These are phyloP conservation scores for Diaporthe citriasiana DNA, from an alignment of 2,329 filamentous ascomycete species.

Conservation along the genomic window DNA sequence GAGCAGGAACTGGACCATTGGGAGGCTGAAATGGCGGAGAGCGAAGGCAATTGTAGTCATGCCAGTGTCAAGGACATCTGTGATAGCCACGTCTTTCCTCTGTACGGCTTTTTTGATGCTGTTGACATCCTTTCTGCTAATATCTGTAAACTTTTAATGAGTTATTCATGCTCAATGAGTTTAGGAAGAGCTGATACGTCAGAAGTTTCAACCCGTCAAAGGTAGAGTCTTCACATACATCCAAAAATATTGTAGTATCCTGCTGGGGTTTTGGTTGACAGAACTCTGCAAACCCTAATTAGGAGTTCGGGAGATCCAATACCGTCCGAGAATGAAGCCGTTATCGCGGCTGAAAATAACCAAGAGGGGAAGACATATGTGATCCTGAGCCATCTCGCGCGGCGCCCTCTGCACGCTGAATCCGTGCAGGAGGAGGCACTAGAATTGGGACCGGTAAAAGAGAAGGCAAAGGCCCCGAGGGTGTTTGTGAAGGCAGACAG, in stretches of 20 bases:
- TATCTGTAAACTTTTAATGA: background rate
- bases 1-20: constrained; percentile 13
- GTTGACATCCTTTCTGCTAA: constrained; percentile 17
- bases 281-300: constrained; percentile 6
- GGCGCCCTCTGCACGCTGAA: background rate
- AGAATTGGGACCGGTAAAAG: background rate
- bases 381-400: constrained; percentile 25
- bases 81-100: background rate
- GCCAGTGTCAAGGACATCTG: constrained; percentile 17
- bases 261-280: background rate
- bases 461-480: constrained; percentile 5
- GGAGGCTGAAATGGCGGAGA: constrained; percentile 7
- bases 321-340: constrained; percentile 10
- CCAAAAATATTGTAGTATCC: constrained; percentile 29
- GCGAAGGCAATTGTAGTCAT: constrained; percentile 14
- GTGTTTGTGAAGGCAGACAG: constrained; percentile 7
- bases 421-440: background rate
- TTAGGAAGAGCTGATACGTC: background rate
- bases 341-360: constrained; percentile 26
- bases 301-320: constrained; percentile 9
- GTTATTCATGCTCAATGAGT: background rate
- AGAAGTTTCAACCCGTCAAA: background rate
- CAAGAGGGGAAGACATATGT: constrained; percentile 22
- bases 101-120: constrained; percentile 6
- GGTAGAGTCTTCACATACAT: background rate